These are phyloP conservation scores for Trametes maxima DNA, from an alignment of 768 basidiomycete genomes.

Conservation along the genomic window DNA sequence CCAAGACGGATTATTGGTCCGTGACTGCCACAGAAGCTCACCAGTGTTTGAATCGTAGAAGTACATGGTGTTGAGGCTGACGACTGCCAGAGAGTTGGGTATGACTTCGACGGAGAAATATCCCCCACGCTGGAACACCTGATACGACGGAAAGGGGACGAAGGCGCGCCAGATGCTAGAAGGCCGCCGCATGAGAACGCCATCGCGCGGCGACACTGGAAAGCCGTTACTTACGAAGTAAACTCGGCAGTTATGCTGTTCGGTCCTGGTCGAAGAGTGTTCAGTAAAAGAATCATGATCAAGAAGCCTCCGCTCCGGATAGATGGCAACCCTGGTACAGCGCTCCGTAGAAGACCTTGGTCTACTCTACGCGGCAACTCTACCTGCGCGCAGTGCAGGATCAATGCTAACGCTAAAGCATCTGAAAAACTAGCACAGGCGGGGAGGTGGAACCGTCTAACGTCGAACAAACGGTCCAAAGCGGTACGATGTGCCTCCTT, in stretches of 20 bases:
- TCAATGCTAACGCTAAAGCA: too few species aligned
- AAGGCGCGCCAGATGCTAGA: conserved; percentile 77
- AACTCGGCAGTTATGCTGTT: conserved; percentile 71
- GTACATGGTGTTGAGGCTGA: conserved; percentile 89
- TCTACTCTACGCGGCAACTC: too few species aligned
- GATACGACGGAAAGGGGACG: conserved; percentile 76
- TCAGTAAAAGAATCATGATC: background rate
- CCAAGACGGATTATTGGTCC: background rate
- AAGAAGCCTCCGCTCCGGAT: too few species aligned
- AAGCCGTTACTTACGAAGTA: conserved; percentile 52
- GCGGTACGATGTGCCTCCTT: background rate
- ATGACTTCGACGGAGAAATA: conserved; percentile 84
- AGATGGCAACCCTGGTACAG: too few species aligned
- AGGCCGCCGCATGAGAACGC: conserved; percentile 9
- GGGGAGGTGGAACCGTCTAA: too few species aligned
- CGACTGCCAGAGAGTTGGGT: conserved; percentile 70
- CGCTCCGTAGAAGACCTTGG: too few species aligned
- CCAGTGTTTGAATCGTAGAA: conserved; percentile 91
- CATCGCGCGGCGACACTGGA: background rate
- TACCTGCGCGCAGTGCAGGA: too few species aligned
- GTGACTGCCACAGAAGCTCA: conserved; percentile 33
- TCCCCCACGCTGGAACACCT: conserved; percentile 86
- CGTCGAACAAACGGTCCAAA: background rate
- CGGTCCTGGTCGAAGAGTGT: conserved; percentile 47
- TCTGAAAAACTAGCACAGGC: too few species aligned